phyloP scores from a whole-genome alignment of 257 asterid species.

The Solanum sejunctum region DNA sequence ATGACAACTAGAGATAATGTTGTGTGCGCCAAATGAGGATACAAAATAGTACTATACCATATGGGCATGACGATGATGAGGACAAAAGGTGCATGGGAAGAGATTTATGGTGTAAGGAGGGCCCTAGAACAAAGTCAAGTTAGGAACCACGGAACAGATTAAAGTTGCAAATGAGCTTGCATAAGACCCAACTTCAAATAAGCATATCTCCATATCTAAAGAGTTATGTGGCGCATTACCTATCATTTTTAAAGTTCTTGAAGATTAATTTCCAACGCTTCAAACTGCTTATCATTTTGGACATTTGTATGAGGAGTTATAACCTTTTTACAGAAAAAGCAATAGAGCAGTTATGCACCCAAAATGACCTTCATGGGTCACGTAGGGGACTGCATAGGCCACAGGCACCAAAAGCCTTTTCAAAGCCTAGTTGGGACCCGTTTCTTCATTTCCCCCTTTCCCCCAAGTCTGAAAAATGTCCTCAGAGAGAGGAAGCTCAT shows the following conservation, averaged over 20 bases:
- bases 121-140: not conserved
- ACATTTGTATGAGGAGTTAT: not conserved
- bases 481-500: not conserved
- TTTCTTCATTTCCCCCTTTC: not conserved
- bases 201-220: not conserved
- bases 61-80: not conserved
- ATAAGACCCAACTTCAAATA: not conserved
- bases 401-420: not conserved
- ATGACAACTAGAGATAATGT: not conserved
- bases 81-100: not conserved
- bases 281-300: not conserved
- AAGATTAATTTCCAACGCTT: not conserved
- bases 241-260: not conserved
- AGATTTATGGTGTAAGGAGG: not conserved
- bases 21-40: not conserved
- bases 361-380: not conserved
- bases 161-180: not conserved
- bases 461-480: not conserved
- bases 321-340: not conserved
- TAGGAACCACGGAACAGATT: not conserved
- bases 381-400: not conserved
- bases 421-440: not conserved
- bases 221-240: not conserved
- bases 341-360: not conserved
- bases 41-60: not conserved